phyloP scores from a whole-genome alignment of 805 yeast species.

The Spathaspora boniae region DNA sequence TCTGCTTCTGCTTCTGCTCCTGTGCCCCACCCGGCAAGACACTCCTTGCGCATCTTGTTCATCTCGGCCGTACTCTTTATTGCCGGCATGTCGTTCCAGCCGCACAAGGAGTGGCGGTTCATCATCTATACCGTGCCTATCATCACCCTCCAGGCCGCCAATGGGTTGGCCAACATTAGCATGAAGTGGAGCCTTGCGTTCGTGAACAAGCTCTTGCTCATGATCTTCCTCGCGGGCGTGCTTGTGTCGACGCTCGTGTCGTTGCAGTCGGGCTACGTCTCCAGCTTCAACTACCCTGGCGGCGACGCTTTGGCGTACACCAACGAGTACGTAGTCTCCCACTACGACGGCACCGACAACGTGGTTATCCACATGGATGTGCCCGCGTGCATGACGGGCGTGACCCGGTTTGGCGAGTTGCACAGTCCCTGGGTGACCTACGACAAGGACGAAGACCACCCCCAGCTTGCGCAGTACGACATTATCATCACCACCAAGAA shows the following conservation, averaged over 20 bases:
- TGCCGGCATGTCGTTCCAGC: slow-evolving; percentile 68
- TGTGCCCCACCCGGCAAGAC: slow-evolving; percentile 25
- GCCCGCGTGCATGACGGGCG: slow-evolving; percentile 85
- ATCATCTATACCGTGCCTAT: slow-evolving; percentile 73
- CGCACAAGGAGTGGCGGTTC: slow-evolving; percentile 95
- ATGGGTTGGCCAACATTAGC: slow-evolving; percentile 44
- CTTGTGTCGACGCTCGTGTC: slow-evolving; percentile 38
- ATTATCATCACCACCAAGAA: slow-evolving; percentile 25
- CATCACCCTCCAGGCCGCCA: slow-evolving; percentile 59
- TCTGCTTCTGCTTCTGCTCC: slow-evolving; percentile 15
- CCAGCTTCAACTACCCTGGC: slow-evolving; percentile 85
- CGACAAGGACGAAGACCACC: slow-evolving; percentile 69
- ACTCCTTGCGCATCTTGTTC: slow-evolving; percentile 44
- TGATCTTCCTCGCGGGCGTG: slow-evolving; percentile 23
- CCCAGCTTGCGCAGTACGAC: slow-evolving; percentile 28
- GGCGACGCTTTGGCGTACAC: slow-evolving; percentile 64
- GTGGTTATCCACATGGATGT: slow-evolving; percentile 66
- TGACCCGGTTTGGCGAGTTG: slow-evolving; percentile 68
- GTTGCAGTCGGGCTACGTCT: slow-evolving; percentile 52
- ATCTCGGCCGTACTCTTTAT: slow-evolving; percentile 54
- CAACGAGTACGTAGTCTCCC: slow-evolving; percentile 39
- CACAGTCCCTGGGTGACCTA: slow-evolving; percentile 40
- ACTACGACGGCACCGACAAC: slow-evolving; percentile 14
- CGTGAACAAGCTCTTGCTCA: slow-evolving; percentile 25
- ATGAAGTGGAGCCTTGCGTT: slow-evolving; percentile 15